Evolutionary conservation across 164 flowering plant genomes (phyloP).

Genomic region (Piper longum): DNA sequence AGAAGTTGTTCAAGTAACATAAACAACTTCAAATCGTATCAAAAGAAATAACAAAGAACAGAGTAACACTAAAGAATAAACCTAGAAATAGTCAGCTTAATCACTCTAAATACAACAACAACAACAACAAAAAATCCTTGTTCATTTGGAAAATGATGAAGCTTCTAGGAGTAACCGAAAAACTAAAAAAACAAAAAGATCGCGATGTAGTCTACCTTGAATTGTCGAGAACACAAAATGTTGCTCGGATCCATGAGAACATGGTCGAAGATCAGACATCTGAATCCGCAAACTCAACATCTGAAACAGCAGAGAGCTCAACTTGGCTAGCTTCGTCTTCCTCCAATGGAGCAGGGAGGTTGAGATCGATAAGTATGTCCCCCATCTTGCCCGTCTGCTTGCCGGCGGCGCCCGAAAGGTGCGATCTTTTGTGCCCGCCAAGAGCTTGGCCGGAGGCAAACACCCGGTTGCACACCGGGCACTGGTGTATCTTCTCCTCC

Average conservation of each 20-base stretch:
- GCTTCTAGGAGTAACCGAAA: too few relatives aligned
- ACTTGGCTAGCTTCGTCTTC: constrained; percentile 47
- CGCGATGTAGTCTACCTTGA: too few relatives aligned
- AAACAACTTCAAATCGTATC: neutral
- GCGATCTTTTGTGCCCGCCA: constrained; percentile 90
- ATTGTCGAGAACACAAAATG: neutral
- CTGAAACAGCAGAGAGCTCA: constrained; percentile 44
- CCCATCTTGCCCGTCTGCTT: constrained; percentile 14
- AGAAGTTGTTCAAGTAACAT: too few relatives aligned
- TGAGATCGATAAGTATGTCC: constrained; percentile 54
- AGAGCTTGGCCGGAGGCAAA: constrained; percentile 82
- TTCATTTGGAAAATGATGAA: too few relatives aligned
- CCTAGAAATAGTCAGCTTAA: constrained; percentile 5
- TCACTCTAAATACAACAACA: neutral
- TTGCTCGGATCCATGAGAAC: neutral
- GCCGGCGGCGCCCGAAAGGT: constrained; percentile 14
- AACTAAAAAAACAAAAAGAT: too few relatives aligned
- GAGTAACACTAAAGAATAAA: constrained; percentile 7
- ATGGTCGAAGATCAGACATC: too few relatives aligned
- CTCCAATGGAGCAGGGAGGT: constrained; percentile 67
- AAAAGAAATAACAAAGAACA: neutral
- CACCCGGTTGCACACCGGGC: constrained; percentile 60
- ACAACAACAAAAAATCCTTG: neutral
- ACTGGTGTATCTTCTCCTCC: constrained; percentile 38
- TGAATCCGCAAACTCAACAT: constrained; percentile 7